Conservation (phyloP, 75 land plant genomes). For the Pseudotsuga menziesii region DNA sequence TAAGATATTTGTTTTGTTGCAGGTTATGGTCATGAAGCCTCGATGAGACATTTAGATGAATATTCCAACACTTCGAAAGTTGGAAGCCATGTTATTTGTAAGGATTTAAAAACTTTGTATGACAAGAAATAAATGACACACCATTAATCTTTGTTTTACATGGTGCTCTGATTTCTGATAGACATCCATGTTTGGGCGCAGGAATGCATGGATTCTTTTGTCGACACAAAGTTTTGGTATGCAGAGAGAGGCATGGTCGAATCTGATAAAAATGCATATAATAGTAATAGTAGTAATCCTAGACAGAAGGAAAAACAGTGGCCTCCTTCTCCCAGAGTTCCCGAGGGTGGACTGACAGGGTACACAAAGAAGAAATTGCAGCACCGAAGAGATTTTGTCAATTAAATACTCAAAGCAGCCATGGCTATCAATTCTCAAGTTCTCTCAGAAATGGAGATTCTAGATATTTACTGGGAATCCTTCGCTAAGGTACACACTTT, state of each 20-base stretch:
- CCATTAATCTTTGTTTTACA: too few species aligned
- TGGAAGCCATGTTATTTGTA: slow-evolving; percentile 36
- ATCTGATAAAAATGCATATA: slow-evolving; percentile 6
- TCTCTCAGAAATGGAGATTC: slow-evolving; percentile 66
- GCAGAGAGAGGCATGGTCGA: slow-evolving; percentile 24
- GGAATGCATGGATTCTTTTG: slow-evolving; percentile 29
- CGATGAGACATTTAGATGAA: slow-evolving; percentile 37
- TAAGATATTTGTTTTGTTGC: background rate
- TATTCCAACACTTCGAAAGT: slow-evolving; percentile 32
- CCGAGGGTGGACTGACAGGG: slow-evolving; percentile 45
- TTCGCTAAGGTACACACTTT: slow-evolving; percentile 52
- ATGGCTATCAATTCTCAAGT: slow-evolving; percentile 57
- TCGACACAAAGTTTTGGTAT: slow-evolving; percentile 34
- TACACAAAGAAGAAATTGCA: slow-evolving; percentile 36
- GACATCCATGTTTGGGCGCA: slow-evolving; percentile 5
- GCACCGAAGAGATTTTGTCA: slow-evolving; percentile 41
- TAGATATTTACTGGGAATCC: slow-evolving; percentile 39
- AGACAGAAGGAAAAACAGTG: slow-evolving; percentile 75
- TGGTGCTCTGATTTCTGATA: background rate
- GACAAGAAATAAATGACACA: too few species aligned
- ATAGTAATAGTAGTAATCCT: slow-evolving; percentile 1
- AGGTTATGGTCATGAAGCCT: slow-evolving; percentile 36
- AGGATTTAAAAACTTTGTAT: background rate
- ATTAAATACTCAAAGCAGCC: slow-evolving; percentile 63
- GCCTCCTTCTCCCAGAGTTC: slow-evolving; percentile 56